A percentile compares a stretch with the other conserved stretches of the same genome.
These are phyloP conservation scores for Fusarium nelsonii DNA, from an alignment of 2,329 filamentous ascomycete genomes.

Conservation along the genomic window DNA sequence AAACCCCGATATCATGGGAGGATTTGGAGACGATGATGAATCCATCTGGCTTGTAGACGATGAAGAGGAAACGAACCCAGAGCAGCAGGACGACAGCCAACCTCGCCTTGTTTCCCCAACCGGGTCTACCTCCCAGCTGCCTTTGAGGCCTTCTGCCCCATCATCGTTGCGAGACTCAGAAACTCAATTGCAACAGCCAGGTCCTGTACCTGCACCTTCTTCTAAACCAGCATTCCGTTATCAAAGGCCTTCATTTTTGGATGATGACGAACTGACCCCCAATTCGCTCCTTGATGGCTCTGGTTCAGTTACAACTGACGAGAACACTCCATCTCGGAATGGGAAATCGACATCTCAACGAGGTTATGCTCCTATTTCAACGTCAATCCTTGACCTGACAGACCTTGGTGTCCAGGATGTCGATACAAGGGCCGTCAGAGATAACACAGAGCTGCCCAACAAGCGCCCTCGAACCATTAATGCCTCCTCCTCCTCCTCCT, in stretches of 20 bases:
- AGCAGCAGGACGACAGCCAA: conserved; percentile 12
- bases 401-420: conserved; percentile 19
- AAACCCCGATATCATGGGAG: conserved; percentile 50
- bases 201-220: conserved; percentile 17
- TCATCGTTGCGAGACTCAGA: not conserved
- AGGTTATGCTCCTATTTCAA: conserved; percentile 41
- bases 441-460: not conserved
- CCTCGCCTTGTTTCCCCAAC: not conserved
- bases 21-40: conserved; percentile 51
- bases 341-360: conserved; percentile 6
- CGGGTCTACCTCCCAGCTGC: not conserved
- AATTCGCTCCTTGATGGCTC: not conserved
- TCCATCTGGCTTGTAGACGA: conserved; percentile 50
- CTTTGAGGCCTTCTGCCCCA: not conserved
- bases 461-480: not conserved
- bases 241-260: conserved; percentile 38
- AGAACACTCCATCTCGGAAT: conserved; percentile 2
- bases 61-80: conserved; percentile 44
- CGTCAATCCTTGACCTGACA: conserved; percentile 37
- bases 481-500: conserved; percentile 32
- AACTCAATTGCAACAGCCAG: conserved; percentile 20
- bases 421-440: not conserved
- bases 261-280: conserved; percentile 38
- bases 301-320: conserved; percentile 2
- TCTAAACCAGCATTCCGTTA: conserved; percentile 35